Base-by-base conservation (phyloP, 495 filamentous ascomycete species). In the Pyrenula aspistea region DNA sequence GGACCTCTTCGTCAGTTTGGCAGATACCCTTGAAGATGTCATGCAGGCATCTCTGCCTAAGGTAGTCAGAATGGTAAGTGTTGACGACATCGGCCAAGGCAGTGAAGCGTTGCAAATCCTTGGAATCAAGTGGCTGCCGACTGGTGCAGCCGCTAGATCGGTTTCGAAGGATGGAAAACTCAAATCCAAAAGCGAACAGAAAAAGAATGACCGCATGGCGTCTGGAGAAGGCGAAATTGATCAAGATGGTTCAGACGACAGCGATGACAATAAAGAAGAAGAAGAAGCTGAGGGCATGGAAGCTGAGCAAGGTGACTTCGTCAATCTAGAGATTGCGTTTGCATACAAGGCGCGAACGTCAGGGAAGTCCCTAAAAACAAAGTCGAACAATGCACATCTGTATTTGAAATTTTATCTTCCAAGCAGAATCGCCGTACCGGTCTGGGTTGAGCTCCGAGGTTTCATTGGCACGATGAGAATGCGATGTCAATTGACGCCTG, bases 391-490 rank as follows among this genome's bases (percentile, higher is more conserved):
- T 64, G 83, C 84, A 2, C 86, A 87, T 64, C 70, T 89, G 8
- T 81, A 80, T 61, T 67, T 87, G 59, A 80, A 78, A 53, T 87
- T 88, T 63, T 89, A 85, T 63, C 75, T 86, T 24, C 76, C 79
- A 10, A 77, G 74, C 2, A 76, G 71, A 3, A 61, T 86, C 31
- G 76, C 77, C 25, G 61, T 87, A 4, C 83, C 78, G 42, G 83
- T 88, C 0, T 88, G 85, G 85, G 85, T 87, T 51, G 85, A 88
- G 61, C 72, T 88, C 2, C 73, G 78, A 42, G 85, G 83, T 12
- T 68, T 86, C 21, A 76, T 87, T 2, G 82, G 85, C 11, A 83
- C 78, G 20, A 72, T 85, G 64, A 77, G 85, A 12, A 57, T 87
- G 4, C 78, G 83, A 24, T 73, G 88, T 19, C 85, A 88, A 59